Conservation (phyloP, 164 flowering plant species). For the Echeveria elegans region DNA sequence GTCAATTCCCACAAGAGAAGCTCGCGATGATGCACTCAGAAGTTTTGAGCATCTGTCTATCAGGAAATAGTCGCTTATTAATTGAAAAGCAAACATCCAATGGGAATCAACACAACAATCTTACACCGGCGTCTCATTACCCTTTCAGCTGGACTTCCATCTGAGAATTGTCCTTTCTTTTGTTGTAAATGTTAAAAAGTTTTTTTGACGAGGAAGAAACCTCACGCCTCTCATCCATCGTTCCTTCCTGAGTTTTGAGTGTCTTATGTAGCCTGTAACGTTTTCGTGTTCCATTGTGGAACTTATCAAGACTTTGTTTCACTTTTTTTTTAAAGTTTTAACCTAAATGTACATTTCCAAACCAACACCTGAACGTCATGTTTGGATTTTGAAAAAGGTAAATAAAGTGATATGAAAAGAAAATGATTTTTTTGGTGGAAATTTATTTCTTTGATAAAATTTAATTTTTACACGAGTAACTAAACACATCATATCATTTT, state of each 20-base stretch:
- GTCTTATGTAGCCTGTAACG: no score
- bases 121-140: background rate
- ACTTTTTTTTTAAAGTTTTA: no score
- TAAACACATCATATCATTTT: no score
- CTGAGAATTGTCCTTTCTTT: background rate
- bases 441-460: no score
- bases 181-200: background rate
- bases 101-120: background rate
- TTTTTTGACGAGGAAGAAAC: background rate
- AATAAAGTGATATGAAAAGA: no score
- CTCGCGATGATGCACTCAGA: conserved; percentile 36
- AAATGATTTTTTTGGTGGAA: no score
- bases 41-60: conserved; percentile 46
- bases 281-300: background rate
- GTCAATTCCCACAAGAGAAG: conserved; percentile 25
- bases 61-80: conserved; percentile 16
- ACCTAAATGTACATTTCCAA: no score
- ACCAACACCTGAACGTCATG: no score
- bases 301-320: no score
- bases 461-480: no score
- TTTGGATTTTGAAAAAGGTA: no score
- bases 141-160: background rate
- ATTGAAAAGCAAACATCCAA: background rate
- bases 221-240: background rate
- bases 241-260: no score